Conservation (phyloP, 192 early-diverging fungal genomes). For the Umbelopsis vinacea region DNA sequence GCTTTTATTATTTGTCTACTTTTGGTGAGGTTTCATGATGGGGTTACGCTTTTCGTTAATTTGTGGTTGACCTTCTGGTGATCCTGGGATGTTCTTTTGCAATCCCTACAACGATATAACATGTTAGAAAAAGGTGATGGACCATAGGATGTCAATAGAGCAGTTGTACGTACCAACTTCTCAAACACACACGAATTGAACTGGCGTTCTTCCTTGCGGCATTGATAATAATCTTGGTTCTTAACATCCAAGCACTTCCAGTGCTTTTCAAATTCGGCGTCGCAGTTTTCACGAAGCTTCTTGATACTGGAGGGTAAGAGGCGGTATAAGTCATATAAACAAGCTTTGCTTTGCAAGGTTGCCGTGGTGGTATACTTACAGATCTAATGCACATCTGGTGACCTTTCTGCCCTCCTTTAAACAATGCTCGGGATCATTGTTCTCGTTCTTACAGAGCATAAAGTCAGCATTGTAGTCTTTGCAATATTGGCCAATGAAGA, state of each 20-base stretch:
- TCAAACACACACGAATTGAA: conserved; percentile 92
- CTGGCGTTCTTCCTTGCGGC: conserved; percentile 75
- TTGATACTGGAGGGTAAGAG: conserved; percentile 59
- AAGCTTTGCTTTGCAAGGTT: background rate
- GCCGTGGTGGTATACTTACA: conserved; percentile 53
- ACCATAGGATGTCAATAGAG: background rate
- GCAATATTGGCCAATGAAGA: conserved; percentile 88
- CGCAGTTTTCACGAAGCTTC: conserved; percentile 91
- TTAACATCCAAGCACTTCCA: conserved; percentile 92
- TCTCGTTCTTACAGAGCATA: conserved; percentile 95
- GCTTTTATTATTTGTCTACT: conserved; percentile 24
- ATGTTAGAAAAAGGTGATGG: background rate
- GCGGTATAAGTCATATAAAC: background rate
- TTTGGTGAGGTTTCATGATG: conserved; percentile 23
- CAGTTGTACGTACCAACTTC: conserved; percentile 66
- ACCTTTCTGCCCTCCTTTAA: conserved; percentile 94
- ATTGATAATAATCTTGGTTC: conserved; percentile 86
- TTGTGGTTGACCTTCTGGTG: conserved; percentile 49
- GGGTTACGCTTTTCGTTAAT: conserved; percentile 41
- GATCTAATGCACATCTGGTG: conserved; percentile 90
- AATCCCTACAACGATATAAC: conserved; percentile 40
- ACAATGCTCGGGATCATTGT: conserved; percentile 87
- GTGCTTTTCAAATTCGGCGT: conserved; percentile 82
- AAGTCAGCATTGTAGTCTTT: conserved; percentile 94
- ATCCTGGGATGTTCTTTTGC: conserved; percentile 72